Percentiles rank a stretch among this genome's conserved stretches.
phyloP scores from a whole-genome alignment of 495 filamentous ascomycete species.

The Penicillium daleae region DNA sequence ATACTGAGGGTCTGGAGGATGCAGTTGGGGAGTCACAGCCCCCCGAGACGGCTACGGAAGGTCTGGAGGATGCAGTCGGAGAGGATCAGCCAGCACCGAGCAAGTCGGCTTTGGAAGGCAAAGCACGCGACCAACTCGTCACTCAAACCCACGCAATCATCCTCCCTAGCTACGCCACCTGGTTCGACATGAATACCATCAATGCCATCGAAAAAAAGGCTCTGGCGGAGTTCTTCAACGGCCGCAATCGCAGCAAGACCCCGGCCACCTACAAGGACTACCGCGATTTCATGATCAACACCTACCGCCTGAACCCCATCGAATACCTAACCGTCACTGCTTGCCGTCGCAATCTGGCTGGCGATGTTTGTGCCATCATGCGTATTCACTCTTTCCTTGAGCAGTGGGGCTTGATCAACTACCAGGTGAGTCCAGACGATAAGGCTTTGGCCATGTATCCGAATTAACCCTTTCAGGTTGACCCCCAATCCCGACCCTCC shows the following conservation, averaged over 20 bases:
- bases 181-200: conserved; percentile 97
- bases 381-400: conserved; percentile 97
- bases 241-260: conserved; percentile 96
- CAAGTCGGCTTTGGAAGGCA: conserved; percentile 80
- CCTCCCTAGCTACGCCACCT: conserved; percentile 91
- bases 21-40: conserved; percentile 36
- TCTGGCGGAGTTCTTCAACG: conserved; percentile 97
- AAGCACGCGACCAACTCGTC: conserved; percentile 87
- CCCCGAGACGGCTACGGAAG: conserved; percentile 28
- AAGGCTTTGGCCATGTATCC: not conserved
- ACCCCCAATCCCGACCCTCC: conserved; percentile 91
- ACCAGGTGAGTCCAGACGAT: conserved; percentile 69
- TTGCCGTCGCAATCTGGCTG: conserved; percentile 93
- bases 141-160: conserved; percentile 93
- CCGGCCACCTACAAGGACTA: conserved; percentile 98
- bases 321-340: conserved; percentile 98
- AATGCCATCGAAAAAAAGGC: conserved; percentile 88
- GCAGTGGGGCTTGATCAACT: conserved; percentile 98
- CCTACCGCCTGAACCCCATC: conserved; percentile 90
- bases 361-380: conserved; percentile 99
- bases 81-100: conserved; percentile 59
- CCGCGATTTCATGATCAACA: conserved; percentile 99
- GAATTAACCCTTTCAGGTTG: conserved; percentile 64
- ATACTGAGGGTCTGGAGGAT: conserved; percentile 55
- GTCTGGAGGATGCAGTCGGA: conserved; percentile 45